These are phyloP conservation scores for Papiliotrema fonsecae DNA, from an alignment of 1,284 basidiomycete genomes.

Conservation along the genomic window DNA sequence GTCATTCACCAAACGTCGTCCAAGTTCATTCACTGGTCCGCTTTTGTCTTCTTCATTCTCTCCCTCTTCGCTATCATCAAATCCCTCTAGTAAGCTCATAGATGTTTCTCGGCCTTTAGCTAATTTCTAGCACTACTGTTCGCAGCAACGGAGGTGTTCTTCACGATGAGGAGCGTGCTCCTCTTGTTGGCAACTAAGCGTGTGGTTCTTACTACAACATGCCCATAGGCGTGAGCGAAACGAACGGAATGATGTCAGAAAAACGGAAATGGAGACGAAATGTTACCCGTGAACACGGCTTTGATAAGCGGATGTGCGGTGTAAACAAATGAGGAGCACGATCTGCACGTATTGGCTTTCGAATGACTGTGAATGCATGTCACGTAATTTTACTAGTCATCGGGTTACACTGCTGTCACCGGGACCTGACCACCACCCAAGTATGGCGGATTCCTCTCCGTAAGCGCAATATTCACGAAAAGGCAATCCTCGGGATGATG, in stretches of 20 bases:
- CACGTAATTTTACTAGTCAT: no score
- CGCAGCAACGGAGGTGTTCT: constrained; percentile 52
- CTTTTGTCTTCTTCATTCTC: constrained; percentile 79
- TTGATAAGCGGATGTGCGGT: no score
- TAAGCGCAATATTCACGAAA: no score
- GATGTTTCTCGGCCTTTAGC: not conserved
- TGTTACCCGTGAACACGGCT: no score
- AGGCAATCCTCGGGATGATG: no score
- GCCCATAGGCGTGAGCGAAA: not conserved
- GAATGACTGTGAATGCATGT: no score
- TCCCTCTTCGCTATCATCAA: constrained; percentile 78
- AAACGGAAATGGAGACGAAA: not conserved
- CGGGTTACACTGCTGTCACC: no score
- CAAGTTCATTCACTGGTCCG: constrained; percentile 80
- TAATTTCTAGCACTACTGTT: constrained; percentile 35
- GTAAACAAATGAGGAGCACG: no score
- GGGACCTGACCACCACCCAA: no score
- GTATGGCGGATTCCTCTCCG: no score
- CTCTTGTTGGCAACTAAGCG: constrained; percentile 58
- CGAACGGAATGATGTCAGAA: not conserved
- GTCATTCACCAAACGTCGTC: constrained; percentile 57
- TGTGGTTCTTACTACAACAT: no score
- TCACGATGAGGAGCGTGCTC: constrained; percentile 79
- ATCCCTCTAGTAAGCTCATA: constrained; percentile 43
- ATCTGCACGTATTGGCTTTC: no score